Evolutionary conservation across 1,139 yeast species (phyloP).

Genomic region (Yamadazyma buinensis): DNA sequence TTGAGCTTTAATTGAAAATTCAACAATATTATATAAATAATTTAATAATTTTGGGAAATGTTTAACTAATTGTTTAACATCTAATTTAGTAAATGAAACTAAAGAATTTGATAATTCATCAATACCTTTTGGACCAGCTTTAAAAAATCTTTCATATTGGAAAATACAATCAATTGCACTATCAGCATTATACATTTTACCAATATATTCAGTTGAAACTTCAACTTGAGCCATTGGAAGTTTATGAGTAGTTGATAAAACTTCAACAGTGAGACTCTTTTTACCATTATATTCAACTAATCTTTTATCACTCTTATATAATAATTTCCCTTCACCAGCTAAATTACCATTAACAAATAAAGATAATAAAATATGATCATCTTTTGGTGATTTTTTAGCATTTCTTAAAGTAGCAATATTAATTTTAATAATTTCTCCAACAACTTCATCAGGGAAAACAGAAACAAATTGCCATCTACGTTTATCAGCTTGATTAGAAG

Average conservation of each 20-base stretch:
- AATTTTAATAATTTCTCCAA: constrained; percentile 66
- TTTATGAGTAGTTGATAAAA: constrained; percentile 30
- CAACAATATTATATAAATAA: constrained; percentile 42
- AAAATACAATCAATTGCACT: constrained; percentile 53
- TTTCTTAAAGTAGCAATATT: constrained; percentile 50
- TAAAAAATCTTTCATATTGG: constrained; percentile 50
- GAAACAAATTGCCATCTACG: constrained; percentile 74
- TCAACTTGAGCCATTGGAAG: constrained; percentile 51
- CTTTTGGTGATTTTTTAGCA: constrained; percentile 32
- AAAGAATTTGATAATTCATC: constrained; percentile 43
- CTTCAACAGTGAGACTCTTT: constrained; percentile 33
- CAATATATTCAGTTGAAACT: constrained; percentile 63
- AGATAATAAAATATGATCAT: constrained; percentile 56
- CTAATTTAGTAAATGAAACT: constrained; percentile 40
- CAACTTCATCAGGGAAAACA: constrained; percentile 66
- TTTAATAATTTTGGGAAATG: constrained; percentile 50
- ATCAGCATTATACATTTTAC: constrained; percentile 64
- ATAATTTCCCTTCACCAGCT: constrained; percentile 52
- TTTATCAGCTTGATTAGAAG: constrained; percentile 57
- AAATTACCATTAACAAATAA: constrained; percentile 62
- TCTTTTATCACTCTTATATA: constrained; percentile 39
- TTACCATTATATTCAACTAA: constrained; percentile 41
- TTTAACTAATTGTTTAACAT: constrained; percentile 45
- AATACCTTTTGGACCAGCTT: constrained; percentile 39
- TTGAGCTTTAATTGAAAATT: constrained; percentile 21